Conservation (phyloP, 768 basidiomycete genomes). For the Trametes villosa region DNA sequence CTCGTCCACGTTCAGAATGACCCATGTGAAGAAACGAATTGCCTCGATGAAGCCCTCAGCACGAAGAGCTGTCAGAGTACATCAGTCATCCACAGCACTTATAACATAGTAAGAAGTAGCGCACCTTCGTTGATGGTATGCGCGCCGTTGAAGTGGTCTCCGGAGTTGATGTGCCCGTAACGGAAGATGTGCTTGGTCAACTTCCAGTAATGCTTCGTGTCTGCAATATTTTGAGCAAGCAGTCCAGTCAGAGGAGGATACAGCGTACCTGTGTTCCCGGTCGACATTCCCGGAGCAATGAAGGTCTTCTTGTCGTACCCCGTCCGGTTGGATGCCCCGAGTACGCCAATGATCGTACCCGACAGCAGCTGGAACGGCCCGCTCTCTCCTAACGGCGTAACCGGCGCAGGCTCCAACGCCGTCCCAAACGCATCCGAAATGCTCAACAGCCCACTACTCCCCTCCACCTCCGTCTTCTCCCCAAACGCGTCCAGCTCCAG, state of each 20-base stretch:
- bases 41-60: conserved; percentile 62
- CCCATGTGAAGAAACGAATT: conserved; percentile 64
- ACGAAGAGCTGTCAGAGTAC: conserved; percentile 44
- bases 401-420: conserved; percentile 68
- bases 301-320: conserved; percentile 28
- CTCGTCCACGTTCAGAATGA: conserved; percentile 74
- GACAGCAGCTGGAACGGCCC: conserved; percentile 39
- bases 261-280: conserved; percentile 28
- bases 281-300: conserved; percentile 33
- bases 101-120: neutral
- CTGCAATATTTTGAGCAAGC: conserved; percentile 26
- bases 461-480: conserved; percentile 31
- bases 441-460: conserved; percentile 41
- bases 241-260: neutral
- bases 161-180: conserved; percentile 44
- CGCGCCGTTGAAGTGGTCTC: conserved; percentile 42
- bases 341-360: conserved; percentile 37
- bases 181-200: conserved; percentile 67
- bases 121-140: conserved; percentile 80
- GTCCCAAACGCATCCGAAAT: conserved; percentile 53
- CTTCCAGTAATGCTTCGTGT: conserved; percentile 53
- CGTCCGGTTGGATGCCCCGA: conserved; percentile 28
- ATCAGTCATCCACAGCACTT: neutral
- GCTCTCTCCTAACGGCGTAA: conserved; percentile 49
- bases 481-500: conserved; percentile 66